Base-by-base conservation (phyloP, 2,329 filamentous ascomycete genomes). In the Botrytis elliptica region DNA sequence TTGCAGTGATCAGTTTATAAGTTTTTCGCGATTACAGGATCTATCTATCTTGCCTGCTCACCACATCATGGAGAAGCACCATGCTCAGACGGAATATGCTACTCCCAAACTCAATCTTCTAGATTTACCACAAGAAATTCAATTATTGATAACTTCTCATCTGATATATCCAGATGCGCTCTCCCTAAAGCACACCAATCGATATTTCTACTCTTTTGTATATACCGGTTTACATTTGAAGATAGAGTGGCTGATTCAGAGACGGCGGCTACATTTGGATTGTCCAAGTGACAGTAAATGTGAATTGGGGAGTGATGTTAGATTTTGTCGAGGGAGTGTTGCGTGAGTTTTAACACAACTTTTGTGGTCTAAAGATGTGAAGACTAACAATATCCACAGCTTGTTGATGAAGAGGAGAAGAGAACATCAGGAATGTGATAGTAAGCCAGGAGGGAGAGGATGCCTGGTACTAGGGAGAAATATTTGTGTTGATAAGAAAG, bases 91-190 rank as follows among this genome's bases (percentile, higher is more conserved):
- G 20, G 29, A 62, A 52, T 7, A 29, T 18, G 4, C 8, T 20
- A n/a, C 52, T 29, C 10, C 52, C 33, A 69, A 66, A 36, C 70
- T 69, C 49, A 60, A 40, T 52, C 16, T 75, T 29, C 57, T 75
- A 70, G 49, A 66, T 25, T 83, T 93, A 3, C 91, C 91, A 2
- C 84, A 88, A 0, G 91, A 93, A 78, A 84, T 93, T n/a, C 91
- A 92, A 77, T 80, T 91, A 1, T 85, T 88, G 68, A 90, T 93
- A 72, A 84, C 88, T 46, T 80, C 84, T 18, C 84, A 88, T 71
- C 88, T 93, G 74, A 86, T 86, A 46, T 93, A 93, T 75, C 91
- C 91, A 0, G 91, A 93, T 75, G 91, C 91, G 0, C 85, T 93
- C 1, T 91, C 90, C 0, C 83, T 93, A 25, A 93, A 93, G 79